phyloP scores from a whole-genome alignment of 208 protist genomes.

The Porcisia hertigi region DNA sequence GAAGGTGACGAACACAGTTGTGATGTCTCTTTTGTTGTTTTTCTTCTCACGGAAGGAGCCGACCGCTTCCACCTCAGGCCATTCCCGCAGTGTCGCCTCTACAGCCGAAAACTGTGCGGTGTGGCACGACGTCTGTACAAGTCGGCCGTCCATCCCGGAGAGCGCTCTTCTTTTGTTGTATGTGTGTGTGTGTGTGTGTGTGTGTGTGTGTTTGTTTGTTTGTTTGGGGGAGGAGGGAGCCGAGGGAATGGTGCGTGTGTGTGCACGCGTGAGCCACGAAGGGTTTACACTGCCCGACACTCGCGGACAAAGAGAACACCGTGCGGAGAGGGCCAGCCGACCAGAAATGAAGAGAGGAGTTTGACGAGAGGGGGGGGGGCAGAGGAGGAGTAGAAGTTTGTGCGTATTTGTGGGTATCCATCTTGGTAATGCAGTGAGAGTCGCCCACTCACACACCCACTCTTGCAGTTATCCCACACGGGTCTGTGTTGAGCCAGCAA shows the following conservation, averaged over 20 bases:
- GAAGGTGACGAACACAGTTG: slow-evolving; percentile 85
- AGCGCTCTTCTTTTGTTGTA: neutral
- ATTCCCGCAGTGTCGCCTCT: slow-evolving; percentile 65
- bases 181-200: neutral
- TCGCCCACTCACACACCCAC: too few species aligned
- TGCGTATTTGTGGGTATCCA: neutral
- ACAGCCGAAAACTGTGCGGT: slow-evolving; percentile 67
- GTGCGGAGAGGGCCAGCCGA: neutral
- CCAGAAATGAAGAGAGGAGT: neutral
- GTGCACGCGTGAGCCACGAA: neutral
- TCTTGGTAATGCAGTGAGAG: too few species aligned
- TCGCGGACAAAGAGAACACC: neutral
- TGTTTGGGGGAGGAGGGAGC: neutral
- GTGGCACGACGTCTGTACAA: slow-evolving; percentile 58
- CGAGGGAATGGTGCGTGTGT: neutral
- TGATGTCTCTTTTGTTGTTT: slow-evolving; percentile 75
- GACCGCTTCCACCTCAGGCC: slow-evolving; percentile 78
- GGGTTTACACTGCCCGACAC: neutral
- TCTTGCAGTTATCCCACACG: neutral
- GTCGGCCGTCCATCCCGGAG: slow-evolving; percentile 30
- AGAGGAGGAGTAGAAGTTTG: neutral
- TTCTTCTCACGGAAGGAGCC: slow-evolving; percentile 80
- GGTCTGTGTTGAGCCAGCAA: too few species aligned
- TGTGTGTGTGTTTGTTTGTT: neutral
- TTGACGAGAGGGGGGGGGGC: neutral